These are phyloP conservation scores for Draba incana DNA, from an alignment of 345 rosid genomes.

Conservation along the genomic window DNA sequence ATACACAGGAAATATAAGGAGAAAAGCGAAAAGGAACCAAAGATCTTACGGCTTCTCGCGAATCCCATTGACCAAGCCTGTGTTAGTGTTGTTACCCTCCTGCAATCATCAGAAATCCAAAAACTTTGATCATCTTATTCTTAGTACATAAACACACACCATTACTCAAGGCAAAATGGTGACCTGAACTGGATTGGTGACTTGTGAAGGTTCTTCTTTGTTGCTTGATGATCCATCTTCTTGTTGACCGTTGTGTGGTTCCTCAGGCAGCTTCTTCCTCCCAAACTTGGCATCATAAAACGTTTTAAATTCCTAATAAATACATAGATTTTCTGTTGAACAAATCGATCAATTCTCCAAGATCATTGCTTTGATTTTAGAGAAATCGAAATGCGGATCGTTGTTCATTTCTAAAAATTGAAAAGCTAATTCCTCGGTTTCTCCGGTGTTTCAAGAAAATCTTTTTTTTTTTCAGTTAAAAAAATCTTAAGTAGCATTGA, in stretches of 20 bases:
- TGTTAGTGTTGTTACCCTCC: conserved; percentile 42
- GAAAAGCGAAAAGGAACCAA: neutral
- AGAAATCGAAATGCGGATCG: conserved; percentile 28
- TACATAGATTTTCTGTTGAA: conserved; percentile 35
- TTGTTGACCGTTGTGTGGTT: conserved; percentile 44
- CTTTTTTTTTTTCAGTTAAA: neutral
- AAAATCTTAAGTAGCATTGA: neutral
- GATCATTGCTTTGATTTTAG: conserved; percentile 30
- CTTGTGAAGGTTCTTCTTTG: conserved; percentile 54
- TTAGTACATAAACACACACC: conserved; percentile 1
- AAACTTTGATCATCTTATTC: conserved; percentile 13
- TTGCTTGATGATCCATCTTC: conserved; percentile 51
- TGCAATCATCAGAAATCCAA: conserved; percentile 35
- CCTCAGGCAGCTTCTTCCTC: conserved; percentile 61
- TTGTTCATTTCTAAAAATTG: conserved; percentile 4
- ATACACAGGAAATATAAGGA: neutral
- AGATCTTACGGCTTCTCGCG: conserved; percentile 64
- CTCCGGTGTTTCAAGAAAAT: conserved; percentile 18
- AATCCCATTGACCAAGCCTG: conserved; percentile 48
- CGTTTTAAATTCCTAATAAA: conserved; percentile 75
- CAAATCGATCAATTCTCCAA: conserved; percentile 39
- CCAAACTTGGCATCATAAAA: conserved; percentile 91
- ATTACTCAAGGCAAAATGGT: neutral
- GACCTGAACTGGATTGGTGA: conserved; percentile 69
- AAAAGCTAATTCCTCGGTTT: conserved; percentile 32